A percentile compares a stretch with the other conserved stretches of the same genome.
phyloP scores from a whole-genome alignment of 805 yeast genomes.

The Blastobotrys parvus region DNA sequence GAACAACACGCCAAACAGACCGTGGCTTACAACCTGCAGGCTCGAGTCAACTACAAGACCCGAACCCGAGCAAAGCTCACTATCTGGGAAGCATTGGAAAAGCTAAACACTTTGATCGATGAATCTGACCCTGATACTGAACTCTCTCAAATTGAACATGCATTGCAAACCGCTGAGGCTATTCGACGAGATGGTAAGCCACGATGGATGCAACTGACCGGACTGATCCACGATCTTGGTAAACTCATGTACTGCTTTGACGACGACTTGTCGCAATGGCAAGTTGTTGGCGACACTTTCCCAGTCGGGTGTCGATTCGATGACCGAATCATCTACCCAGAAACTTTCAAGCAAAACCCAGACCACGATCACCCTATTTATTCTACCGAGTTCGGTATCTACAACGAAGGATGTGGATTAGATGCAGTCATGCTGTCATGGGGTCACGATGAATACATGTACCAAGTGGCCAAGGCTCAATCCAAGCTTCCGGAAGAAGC shows the following conservation, averaged over 20 bases:
- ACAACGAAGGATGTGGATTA: conserved; percentile 55
- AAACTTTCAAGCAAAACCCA: conserved; percentile 51
- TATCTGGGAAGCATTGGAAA: conserved; percentile 62
- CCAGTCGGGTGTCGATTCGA: conserved; percentile 66
- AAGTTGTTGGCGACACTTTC: conserved; percentile 72
- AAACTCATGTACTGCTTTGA: conserved; percentile 61
- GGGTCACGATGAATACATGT: conserved; percentile 79
- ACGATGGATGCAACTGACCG: conserved; percentile 69
- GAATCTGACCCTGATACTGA: conserved; percentile 73
- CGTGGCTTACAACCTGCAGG: conserved; percentile 64
- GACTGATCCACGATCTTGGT: conserved; percentile 64
- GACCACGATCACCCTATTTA: conserved; percentile 57
- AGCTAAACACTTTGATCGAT: conserved; percentile 53
- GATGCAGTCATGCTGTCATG: conserved; percentile 65
- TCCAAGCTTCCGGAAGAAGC: conserved; percentile 58
- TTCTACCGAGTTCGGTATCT: conserved; percentile 58
- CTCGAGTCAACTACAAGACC: conserved; percentile 62
- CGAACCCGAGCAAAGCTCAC: conserved; percentile 59
- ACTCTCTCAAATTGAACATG: conserved; percentile 66
- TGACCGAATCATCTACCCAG: conserved; percentile 51
- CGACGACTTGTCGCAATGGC: conserved; percentile 73
- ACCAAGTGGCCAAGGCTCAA: conserved; percentile 57
- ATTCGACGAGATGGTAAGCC: conserved; percentile 60
- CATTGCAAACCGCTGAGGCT: conserved; percentile 69
- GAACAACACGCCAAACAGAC: conserved; percentile 67